Evolutionary conservation across 345 rosid genomes (phyloP), one percentile per base, ranked within the genome.

Genomic region (Ceriops tagal): DNA sequence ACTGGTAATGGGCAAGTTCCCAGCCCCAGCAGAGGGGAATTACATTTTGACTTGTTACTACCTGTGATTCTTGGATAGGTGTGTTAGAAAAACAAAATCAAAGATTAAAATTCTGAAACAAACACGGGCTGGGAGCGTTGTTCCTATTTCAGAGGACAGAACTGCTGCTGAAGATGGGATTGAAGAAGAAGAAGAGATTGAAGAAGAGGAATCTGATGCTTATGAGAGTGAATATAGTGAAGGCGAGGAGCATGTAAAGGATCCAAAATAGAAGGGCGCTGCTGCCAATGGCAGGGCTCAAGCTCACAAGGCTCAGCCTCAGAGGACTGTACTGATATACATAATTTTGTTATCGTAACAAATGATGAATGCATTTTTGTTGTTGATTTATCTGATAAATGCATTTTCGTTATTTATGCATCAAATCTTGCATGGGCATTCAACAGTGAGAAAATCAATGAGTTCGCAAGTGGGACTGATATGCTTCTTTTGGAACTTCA

Each of bases 21-120:
- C 88, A 56, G 97, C 96, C 72, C 88, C 93, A 1, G 68, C 80
- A 28, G 99, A 92, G 80, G 97, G 97, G 55, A 92, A 80, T 56
- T 95, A 92, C 81, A 92, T 86, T 65, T 78, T 95, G 82, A 89
- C 89, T 19, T 90, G 97, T 78, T 86, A 75, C 83, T 88, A 93
- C 82, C 66, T 92, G 84, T 18, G 97, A 95, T 76, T 82, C 97
- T 15, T 95, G 97, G 96, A 85, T 95, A 39, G 99, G 96, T 95
- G 99, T 55, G 99, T 92, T 77, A 83, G 65, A 65, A 88, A 73
- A 83, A 70, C 76, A 26, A 84, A 83, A 53, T 64, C 85, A 72
- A 95, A 92, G 81, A 83, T 92, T 62, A 95, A 92, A 78, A 78
- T 95, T 69, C 80, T 90, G 77, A 95, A 88, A 73, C 80, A 90